Conservation (phyloP, 345 rosid species). For the Ricinus communis region DNA sequence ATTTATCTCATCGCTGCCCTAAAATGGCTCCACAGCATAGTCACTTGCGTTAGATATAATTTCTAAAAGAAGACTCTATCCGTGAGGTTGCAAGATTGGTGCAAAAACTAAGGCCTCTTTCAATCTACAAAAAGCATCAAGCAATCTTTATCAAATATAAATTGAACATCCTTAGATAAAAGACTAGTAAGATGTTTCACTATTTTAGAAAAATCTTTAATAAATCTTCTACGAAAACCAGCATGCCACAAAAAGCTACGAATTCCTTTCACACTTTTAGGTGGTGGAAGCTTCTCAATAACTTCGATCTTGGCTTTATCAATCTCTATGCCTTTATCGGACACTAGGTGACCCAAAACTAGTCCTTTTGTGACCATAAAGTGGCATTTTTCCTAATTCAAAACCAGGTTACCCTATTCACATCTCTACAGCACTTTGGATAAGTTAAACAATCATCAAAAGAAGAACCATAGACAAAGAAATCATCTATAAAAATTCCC, state of each 20-base stretch:
- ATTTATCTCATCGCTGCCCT: too few species aligned
- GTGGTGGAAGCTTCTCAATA: neutral
- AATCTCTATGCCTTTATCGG: neutral
- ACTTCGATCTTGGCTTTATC: neutral
- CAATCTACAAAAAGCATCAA: neutral
- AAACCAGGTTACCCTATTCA: neutral
- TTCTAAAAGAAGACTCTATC: neutral
- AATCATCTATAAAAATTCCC: too few species aligned
- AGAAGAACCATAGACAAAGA: neutral
- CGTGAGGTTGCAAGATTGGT: neutral
- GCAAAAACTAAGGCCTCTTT: neutral
- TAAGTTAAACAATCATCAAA: neutral
- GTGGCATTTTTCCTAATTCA: neutral
- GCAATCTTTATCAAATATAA: neutral
- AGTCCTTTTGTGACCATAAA: neutral
- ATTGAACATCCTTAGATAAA: neutral
- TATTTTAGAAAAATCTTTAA: neutral
- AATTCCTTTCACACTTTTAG: neutral
- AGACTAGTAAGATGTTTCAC: neutral
- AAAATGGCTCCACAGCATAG: too few species aligned
- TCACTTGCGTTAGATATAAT: neutral
- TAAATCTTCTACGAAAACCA: neutral
- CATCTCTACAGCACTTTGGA: neutral
- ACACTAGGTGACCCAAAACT: too few species aligned
- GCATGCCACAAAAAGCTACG: neutral